Evolutionary conservation across 2,329 filamentous ascomycete genomes (phyloP), one percentile per base, ranked within the genome.

Genomic region (Cladorrhinum sp.): DNA sequence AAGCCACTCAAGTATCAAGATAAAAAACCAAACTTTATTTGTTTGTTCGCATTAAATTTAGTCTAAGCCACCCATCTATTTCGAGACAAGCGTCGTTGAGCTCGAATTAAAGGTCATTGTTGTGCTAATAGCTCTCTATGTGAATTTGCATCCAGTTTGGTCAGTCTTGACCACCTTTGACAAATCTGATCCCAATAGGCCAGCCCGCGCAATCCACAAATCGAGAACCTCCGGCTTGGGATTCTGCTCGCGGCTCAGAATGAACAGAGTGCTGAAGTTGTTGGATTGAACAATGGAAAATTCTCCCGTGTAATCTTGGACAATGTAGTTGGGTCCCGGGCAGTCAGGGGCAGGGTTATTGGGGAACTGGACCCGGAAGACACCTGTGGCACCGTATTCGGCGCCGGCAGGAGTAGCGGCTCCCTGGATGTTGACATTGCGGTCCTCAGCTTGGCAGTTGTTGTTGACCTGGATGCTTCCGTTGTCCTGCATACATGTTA

Each of bases 241-340:
- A 16, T 69, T 62, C 63, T 71, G 71, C 50, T 70, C 61, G 12
- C 71, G 66, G 55, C 71, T 73, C 41, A 73, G 67, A 48, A 73
- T 64, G 58, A 73, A 73, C 23, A 73, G 66, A 8, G 71, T 72
- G 12, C 65, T 67, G 53, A 72, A 73, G 61, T 72, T 73, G 64
- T 67, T 71, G 22, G 69, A 67, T 55, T 73, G 71, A 3, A 73
- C 70, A 53, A 73, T 65, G 22, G 71, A 71, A 61, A 73, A 68
- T 50, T 73, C 69, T 23, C 66, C 66, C 6, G 70, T 69, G 55
- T 71, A 72, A 36, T 73, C 68, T 55, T 73, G 71, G 2, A 73
- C 70, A 29, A 72, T 70, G 62, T 73, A 73, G 60, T 73, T 73
- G n/a, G 71, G 71, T 0, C 71, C 71, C 13, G 68, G 63, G 62